These are phyloP conservation scores for Tylopilus vinaceipallidus DNA, from an alignment of 768 basidiomycete genomes.

Conservation along the genomic window DNA sequence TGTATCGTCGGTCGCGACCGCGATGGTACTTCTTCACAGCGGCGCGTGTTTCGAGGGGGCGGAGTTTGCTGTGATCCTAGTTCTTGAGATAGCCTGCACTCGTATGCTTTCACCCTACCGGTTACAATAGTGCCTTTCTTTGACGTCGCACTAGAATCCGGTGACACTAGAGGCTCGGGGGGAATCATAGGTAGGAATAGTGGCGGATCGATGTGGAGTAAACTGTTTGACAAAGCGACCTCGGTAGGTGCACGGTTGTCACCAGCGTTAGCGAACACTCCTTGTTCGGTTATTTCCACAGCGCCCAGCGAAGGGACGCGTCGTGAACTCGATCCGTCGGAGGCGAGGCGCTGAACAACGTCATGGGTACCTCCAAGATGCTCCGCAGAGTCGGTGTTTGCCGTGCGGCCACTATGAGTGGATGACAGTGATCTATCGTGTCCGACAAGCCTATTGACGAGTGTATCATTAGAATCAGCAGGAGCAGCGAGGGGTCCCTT, in stretches of 20 bases:
- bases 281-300: slow-evolving; percentile 21
- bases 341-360: slow-evolving; percentile 54
- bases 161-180: background rate
- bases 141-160: background rate
- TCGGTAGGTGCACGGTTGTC: slow-evolving; percentile 9
- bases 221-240: slow-evolving; percentile 7
- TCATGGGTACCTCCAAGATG: slow-evolving; percentile 65
- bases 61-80: slow-evolving; percentile 39
- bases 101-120: slow-evolving; percentile 54
- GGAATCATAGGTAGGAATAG: slow-evolving; percentile 6
- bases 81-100: slow-evolving; percentile 56
- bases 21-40: slow-evolving; percentile 40
- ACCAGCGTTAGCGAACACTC: slow-evolving; percentile 5
- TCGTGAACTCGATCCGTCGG: slow-evolving; percentile 27
- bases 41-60: slow-evolving; percentile 40
- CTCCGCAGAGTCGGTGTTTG: slow-evolving; percentile 69
- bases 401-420: slow-evolving; percentile 57
- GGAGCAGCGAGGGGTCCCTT: slow-evolving; percentile 15
- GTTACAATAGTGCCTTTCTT: slow-evolving; percentile 37
- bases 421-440: slow-evolving; percentile 41
- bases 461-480: slow-evolving; percentile 13
- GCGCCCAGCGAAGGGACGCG: slow-evolving; percentile 27
- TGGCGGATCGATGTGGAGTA: slow-evolving; percentile 17
- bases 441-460: slow-evolving; percentile 11
- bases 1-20: slow-evolving; percentile 42